These are phyloP conservation scores for Pichia californica DNA, from an alignment of 805 yeast genomes.

Conservation along the genomic window DNA sequence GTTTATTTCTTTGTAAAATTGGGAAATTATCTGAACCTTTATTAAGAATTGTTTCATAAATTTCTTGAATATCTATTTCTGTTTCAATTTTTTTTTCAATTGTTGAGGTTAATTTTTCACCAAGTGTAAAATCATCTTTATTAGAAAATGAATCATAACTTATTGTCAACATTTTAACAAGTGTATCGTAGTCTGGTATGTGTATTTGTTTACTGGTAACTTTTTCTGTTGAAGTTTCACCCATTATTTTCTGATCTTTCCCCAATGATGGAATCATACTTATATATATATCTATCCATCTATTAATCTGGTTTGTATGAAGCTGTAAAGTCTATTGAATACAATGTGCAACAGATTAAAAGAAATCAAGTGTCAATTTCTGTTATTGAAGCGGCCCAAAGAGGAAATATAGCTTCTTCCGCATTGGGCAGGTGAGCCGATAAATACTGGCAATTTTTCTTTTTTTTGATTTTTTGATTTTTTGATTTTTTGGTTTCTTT, in stretches of 20 bases:
- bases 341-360: too few relatives aligned
- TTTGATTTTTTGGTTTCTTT: too few relatives aligned
- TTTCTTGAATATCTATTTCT: constrained; percentile 28
- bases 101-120: constrained; percentile 30
- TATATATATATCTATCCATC: too few relatives aligned
- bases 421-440: too few relatives aligned
- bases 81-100: constrained; percentile 33
- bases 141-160: constrained; percentile 13
- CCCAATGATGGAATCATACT: too few relatives aligned
- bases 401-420: too few relatives aligned
- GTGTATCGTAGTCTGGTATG: constrained; percentile 20
- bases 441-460: too few relatives aligned
- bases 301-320: too few relatives aligned
- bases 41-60: constrained; percentile 28
- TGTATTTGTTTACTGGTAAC: neutral
- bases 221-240: neutral
- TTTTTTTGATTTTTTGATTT: too few relatives aligned
- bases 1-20: constrained; percentile 28
- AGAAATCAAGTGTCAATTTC: too few relatives aligned
- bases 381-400: too few relatives aligned
- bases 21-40: constrained; percentile 29
- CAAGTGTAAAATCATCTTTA: constrained; percentile 5
- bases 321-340: too few relatives aligned
- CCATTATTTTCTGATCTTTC: neutral
- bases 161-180: constrained; percentile 19